Evolutionary conservation across 768 basidiomycete genomes (phyloP), one percentile per base, ranked within the genome.

Genomic region (Lenzites betulinus): DNA sequence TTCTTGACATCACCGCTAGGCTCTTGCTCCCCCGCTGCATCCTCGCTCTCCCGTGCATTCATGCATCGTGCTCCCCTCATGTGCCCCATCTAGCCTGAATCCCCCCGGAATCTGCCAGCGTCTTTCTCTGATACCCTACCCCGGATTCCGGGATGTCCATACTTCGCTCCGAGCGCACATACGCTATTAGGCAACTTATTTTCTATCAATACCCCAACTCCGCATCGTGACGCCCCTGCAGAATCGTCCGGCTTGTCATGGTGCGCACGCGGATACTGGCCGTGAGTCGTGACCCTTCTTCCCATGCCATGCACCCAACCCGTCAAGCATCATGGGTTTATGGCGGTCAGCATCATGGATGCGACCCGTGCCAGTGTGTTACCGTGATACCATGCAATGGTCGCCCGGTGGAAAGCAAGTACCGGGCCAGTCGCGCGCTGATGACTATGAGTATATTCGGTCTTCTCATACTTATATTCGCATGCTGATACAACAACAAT

Each of bases 401-500:
- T 33, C 30, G n/a, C n/a, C n/a, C n/a, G 30, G 30, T 33, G 30
- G 6, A 33, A 33, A 33, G 30, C 30, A 33, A 33, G 30, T 11
- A 33, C 30, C 30, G 30, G 30, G 30, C 30, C 30, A n/a, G n/a
- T n/a, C n/a, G n/a, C n/a, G n/a, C n/a, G 4, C 30, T 11, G 30
- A 33, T 5, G 6, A 33, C 30, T 33, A 33, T 4, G 6, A 33
- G 30, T 5, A 11, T 33, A 33, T 11, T 33, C 11, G 30, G 30
- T 33, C 22, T 28, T 46, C n/a, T 26, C 25, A 41, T 23, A 26
- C 39, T 18, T 28, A 13, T 15, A 42, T 50, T 25, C 22, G n/a
- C 20, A 16, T 25, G 51, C 36, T 58, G 48, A 58, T 58, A 58
- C 56, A 58, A 58, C 56, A 50, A n/a, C 30, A 33, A 33, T 33